Evolutionary conservation across 83 land plant species (phyloP).

Genomic region (Picea abies): DNA sequence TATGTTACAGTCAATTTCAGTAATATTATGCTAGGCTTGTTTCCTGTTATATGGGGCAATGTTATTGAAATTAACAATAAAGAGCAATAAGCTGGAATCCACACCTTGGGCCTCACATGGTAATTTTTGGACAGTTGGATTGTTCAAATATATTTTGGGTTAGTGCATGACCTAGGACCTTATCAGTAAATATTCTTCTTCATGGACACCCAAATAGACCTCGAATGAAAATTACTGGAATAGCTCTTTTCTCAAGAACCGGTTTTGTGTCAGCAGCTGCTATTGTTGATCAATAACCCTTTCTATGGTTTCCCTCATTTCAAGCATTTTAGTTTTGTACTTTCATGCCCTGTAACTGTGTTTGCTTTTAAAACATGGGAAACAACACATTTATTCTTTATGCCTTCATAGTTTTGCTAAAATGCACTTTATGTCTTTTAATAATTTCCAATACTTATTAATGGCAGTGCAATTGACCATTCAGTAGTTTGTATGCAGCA

Average conservation of each 20-base stretch:
- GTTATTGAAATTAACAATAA: neutral
- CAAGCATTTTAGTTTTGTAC: neutral
- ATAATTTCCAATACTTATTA: neutral
- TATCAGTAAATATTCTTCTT: neutral
- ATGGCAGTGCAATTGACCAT: neutral
- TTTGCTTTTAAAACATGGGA: neutral
- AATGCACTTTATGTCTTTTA: neutral
- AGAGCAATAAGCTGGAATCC: neutral
- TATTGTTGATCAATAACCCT: neutral
- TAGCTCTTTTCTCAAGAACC: neutral
- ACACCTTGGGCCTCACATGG: neutral
- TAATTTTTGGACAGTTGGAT: neutral
- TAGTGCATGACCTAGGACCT: neutral
- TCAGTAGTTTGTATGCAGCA: constrained; percentile 25
- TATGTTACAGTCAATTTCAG: neutral
- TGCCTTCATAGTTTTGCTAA: neutral
- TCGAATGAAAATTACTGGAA: neutral
- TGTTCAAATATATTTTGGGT: neutral
- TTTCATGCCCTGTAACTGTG: neutral
- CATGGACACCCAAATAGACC: neutral
- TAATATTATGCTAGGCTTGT: neutral
- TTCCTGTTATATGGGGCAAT: neutral
- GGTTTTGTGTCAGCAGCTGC: neutral
- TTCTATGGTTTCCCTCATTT: neutral
- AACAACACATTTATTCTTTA: neutral